Base-by-base conservation (phyloP, 1,284 basidiomycete genomes). In the Ganoderma meredithae region DNA sequence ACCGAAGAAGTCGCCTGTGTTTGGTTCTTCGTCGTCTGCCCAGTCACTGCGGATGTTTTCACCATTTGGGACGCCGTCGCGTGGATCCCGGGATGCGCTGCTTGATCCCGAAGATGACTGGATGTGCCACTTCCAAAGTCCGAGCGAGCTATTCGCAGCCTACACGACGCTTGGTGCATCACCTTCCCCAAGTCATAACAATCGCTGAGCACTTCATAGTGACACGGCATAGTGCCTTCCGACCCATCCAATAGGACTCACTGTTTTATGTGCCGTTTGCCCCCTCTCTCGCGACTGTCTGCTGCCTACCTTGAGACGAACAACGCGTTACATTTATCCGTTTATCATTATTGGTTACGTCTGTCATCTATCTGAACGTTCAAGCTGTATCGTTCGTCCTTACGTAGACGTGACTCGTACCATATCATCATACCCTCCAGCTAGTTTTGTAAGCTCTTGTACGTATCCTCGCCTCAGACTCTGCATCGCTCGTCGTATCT, bases 301-400 rank as follows among this genome's bases (percentile, higher is more conserved):
- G 47, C 47, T 52, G 25, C 47, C n/a, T 55, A 17, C 13, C 25
- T 55, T 25, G 27, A 25, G 52, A 13, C 22, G 22, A 55, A 31
- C 58, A 41, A 56, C 60, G 60, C 27, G 41, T 64, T 64, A 68
- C 60, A 55, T 66, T 66, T 69, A 65, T 69, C 64, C 64, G 66
- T 53, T 59, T 72, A 72, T 72, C 59, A 44, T 72, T 72, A 72
- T 72, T 68, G 65, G 65, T 59, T 39, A 65, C 52, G 66, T 56
- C 63, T n/a, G 65, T 68, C 66, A 39, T 22, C 17, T 63, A 36
- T 64, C 58, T 60, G 63, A 65, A 69, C 66, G 43, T 43, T 41
- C 22, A 22, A 7, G 10, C 36, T 63, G 9, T 61, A 53, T 43
- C 53, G 66, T 63, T 63, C 59, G 19, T 47, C 58, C 31, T 59